Evolutionary conservation across 371 early-diverging fungal genomes (phyloP).

Genomic region (Apophysomyces elegans): DNA sequence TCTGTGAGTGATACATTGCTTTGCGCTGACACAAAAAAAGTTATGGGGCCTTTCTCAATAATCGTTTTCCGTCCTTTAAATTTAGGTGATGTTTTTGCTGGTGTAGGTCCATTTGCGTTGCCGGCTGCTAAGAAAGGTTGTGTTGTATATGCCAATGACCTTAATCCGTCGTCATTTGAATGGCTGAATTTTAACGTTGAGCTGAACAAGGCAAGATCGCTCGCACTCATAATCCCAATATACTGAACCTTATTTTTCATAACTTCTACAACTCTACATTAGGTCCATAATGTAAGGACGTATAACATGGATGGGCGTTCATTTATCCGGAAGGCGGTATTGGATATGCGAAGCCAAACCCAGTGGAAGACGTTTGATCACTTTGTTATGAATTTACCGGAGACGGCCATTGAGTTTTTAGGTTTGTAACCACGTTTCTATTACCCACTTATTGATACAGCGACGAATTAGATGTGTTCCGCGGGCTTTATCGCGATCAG

Average conservation of each 20-base stretch:
- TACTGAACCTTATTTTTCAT: neutral
- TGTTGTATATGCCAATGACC: constrained; percentile 94
- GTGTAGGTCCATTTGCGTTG: constrained; percentile 97
- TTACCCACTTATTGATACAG: neutral
- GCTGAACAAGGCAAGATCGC: constrained; percentile 73
- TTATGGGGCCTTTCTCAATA: neutral
- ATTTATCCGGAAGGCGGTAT: constrained; percentile 77
- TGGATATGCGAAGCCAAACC: constrained; percentile 34
- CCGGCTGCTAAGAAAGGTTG: constrained; percentile 88
- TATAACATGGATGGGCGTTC: constrained; percentile 91
- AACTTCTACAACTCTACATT: neutral
- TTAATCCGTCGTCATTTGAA: constrained; percentile 90
- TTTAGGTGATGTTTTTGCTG: constrained; percentile 92
- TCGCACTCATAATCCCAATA: neutral
- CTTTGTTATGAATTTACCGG: constrained; percentile 96
- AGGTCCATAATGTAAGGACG: constrained; percentile 56
- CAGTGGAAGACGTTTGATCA: constrained; percentile 81
- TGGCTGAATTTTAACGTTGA: constrained; percentile 79
- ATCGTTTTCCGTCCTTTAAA: constrained; percentile 4
- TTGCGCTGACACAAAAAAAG: neutral
- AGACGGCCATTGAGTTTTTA: constrained; percentile 91
- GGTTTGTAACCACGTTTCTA: constrained; percentile 41
- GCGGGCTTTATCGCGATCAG: constrained; percentile 60
- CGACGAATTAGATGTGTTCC: constrained; percentile 64
- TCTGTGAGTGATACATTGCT: constrained; percentile 53